phyloP scores from a whole-genome alignment of 306 rosid genomes.

The Pyrus betulifolia region DNA sequence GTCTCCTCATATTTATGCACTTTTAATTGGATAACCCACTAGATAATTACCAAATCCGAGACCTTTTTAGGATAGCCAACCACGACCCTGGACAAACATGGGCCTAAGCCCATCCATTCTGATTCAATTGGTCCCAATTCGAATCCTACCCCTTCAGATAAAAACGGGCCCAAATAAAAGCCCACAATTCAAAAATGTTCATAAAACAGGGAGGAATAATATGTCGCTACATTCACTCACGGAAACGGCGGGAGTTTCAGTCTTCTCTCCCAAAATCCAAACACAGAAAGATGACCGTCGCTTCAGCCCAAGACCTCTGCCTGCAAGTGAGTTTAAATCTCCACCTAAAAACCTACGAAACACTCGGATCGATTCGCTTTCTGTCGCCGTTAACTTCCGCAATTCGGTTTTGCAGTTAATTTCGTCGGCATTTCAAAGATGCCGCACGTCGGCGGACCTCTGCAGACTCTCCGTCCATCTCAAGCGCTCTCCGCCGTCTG shows the following conservation, averaged over 20 bases:
- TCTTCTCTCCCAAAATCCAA: background rate
- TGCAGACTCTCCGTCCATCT: slow-evolving; percentile 61
- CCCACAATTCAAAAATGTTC: background rate
- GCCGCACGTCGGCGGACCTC: slow-evolving; percentile 56
- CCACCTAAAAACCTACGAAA: too few species aligned
- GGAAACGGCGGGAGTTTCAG: slow-evolving; percentile 15
- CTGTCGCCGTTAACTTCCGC: background rate
- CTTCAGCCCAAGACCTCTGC: slow-evolving; percentile 27
- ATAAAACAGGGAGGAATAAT: background rate
- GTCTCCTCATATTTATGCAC: too few species aligned
- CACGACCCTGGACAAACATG: background rate
- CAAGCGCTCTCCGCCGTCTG: slow-evolving; percentile 40
- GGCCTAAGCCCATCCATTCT: background rate
- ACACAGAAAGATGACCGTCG: slow-evolving; percentile 19
- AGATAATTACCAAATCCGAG: too few species aligned
- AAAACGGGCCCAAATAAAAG: background rate
- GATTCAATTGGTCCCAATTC: background rate
- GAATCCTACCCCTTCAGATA: background rate
- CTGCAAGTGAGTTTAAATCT: slow-evolving; percentile 26
- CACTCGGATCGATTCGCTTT: background rate
- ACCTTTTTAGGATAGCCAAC: too few species aligned
- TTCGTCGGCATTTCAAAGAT: slow-evolving; percentile 65
- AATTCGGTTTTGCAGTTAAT: slow-evolving; percentile 38
- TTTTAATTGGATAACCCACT: too few species aligned
- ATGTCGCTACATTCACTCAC: background rate